Conservation (phyloP, 73 alveolate species). For the Tetrahymena thermophila region DNA sequence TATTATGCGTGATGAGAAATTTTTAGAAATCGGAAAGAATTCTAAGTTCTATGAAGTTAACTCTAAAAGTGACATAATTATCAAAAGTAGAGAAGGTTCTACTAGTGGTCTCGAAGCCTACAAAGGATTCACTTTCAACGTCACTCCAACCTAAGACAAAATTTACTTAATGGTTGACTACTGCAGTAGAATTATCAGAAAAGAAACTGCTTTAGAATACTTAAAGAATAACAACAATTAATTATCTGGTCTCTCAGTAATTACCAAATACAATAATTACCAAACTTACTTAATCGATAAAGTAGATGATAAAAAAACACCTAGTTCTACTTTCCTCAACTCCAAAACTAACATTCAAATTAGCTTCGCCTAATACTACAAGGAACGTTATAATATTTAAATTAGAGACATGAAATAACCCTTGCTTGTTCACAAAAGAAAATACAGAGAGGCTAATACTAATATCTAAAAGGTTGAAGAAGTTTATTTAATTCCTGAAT, state of each 20-base stretch:
- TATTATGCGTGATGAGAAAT: neutral
- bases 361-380: slow-evolving; percentile 69
- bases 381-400: slow-evolving; percentile 62
- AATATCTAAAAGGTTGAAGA: slow-evolving; percentile 1
- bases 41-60: neutral
- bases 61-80: neutral
- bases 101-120: neutral
- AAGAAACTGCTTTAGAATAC: slow-evolving; percentile 11
- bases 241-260: slow-evolving; percentile 51
- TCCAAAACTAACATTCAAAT: slow-evolving; percentile 29
- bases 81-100: neutral
- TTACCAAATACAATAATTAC: slow-evolving; percentile 65
- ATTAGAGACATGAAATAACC: slow-evolving; percentile 62
- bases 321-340: slow-evolving; percentile 52
- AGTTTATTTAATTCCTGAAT: slow-evolving; percentile 80
- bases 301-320: slow-evolving; percentile 62
- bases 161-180: slow-evolving; percentile 2
- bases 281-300: slow-evolving; percentile 66
- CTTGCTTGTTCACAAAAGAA: slow-evolving; percentile 34
- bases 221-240: neutral
- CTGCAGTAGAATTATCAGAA: slow-evolving; percentile 22
- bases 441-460: slow-evolving; percentile 41
- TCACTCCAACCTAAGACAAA: neutral
- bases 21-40: neutral
- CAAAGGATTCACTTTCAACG: neutral